Base-by-base conservation (phyloP, 768 basidiomycete genomes). In the Macrocybe gigantea region DNA sequence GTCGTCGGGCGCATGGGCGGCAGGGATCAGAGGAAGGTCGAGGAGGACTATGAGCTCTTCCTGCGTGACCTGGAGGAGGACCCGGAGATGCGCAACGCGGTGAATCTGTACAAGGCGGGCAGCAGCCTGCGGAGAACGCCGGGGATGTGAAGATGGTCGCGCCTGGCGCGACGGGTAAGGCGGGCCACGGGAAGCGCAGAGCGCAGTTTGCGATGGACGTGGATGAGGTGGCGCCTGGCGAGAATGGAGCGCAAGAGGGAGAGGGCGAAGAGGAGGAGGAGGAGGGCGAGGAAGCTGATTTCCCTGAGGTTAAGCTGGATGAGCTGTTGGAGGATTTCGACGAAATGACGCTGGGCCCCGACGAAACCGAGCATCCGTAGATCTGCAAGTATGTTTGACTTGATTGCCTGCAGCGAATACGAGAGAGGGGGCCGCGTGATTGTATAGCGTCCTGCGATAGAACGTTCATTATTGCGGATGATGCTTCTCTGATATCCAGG, bases 1-100 rank as follows among this genome's bases (percentile, higher is more conserved):
- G 85, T 93, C n/a, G 83, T 95, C 38, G 93, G 93, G 1, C 72
- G 92, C 41, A 76, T 87, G 77, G 93, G 93, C 8, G 93, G 93
- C 33, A 73, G 92, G 41, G 93, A 95, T 68, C 79, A 83, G 66
- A 84, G 78, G 71, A 93, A 93, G 73, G 90, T 98, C 49, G 93
- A 97, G 56, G 84, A 91, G 62, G 95, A 99, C 62, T 99, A 98
- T 66, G 96, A 98, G 71, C 53, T 90, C 44, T 99, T 99, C 80
- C 70, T 98, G 66, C 79, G 88, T 40, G 93, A 96, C 53, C 67
- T 97, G 42, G 93, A 96, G 66, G 95, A 98, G 64, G 94, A 97
- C 67, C 84, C 85, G 14, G 94, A 97, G 72, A 70, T 98, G 72
- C 80, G 95, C 35, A 75, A 77, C 5, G 80, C 80, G 7, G 84